Base-by-base conservation (phyloP, 805 yeast species). In the Cyberlindnera japonica region DNA sequence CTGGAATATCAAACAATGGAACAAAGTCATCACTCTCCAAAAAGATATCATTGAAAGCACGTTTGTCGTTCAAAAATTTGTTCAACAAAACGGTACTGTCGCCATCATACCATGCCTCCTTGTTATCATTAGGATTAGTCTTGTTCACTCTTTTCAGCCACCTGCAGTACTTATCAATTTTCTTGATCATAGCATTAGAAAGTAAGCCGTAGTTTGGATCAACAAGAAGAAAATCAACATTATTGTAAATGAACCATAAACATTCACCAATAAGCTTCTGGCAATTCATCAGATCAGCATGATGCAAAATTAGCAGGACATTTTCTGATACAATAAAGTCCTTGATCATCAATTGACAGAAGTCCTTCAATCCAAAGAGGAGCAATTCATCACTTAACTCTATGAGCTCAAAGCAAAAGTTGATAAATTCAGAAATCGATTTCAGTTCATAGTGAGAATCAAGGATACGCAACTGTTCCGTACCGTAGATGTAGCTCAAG, bases 211-310 rank as follows among this genome's bases (percentile, higher is more conserved):
- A 55, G 24, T 38, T 41, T n/a, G 52, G 42, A 34, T 57, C 58
- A 38, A 77, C 72, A 24, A 88, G 62, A 13, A 85, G 52, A 3
- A 77, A 54, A 22, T 80, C 88, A 40, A 84, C 62, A 55, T 87
- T 86, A 47, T 75, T 70, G 48, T 74, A 78, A 11, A 86, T 67
- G 49, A 74, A 83, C 81, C 87, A 80, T 19, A 81, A 63, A 54
- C 95, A 77, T 39, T 76, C 73, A 36, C 70, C 68, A 44, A 77
- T 68, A 26, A 89, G 58, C 48, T 80, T 75, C 11, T 61, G 57
- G 6, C 88, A 83, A 16, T 71, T 59, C 34, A 71, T 62, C 15
- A 62, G 51, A 33, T 70, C 70, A 0, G 95, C 72, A 51, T 79
- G 79, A 11, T 70, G 62, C 12, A 85, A 53, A 12, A 88, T 54